A percentile compares a stretch with the other conserved stretches of the same genome.
Evolutionary conservation across 2,329 filamentous ascomycete genomes (phyloP).

Genomic region (Cryphonectria carpinicola): DNA sequence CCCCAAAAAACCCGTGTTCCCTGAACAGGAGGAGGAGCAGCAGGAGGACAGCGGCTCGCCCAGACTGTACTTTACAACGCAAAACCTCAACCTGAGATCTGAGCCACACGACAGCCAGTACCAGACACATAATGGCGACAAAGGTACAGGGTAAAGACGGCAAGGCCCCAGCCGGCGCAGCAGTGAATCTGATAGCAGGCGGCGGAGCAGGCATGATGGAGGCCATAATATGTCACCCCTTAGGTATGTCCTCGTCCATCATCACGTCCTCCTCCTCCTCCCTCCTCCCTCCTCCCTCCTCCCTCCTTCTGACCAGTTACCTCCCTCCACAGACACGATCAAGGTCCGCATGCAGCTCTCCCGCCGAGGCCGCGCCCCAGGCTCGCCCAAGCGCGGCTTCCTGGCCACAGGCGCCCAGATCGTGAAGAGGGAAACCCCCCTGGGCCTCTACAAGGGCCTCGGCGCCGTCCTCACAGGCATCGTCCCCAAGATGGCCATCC

Average conservation of each 20-base stretch:
- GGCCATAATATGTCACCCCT: conserved; percentile 90
- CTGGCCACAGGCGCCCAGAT: conserved; percentile 84
- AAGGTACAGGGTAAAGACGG: conserved; percentile 50
- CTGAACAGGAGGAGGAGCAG: background rate
- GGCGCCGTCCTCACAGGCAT: conserved; percentile 96
- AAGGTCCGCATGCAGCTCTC: conserved; percentile 99
- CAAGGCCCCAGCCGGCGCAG: conserved; percentile 81
- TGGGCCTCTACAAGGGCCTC: conserved; percentile 97
- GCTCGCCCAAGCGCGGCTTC: conserved; percentile 86
- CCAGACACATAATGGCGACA: conserved; percentile 42
- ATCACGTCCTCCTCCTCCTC: conserved; percentile 3
- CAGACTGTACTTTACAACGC: background rate
- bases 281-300: background rate
- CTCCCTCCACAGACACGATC: conserved; percentile 73
- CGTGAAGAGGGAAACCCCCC: conserved; percentile 83
- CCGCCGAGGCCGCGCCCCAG: conserved; percentile 78
- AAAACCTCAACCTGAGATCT: background rate
- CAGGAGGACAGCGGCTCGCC: background rate
- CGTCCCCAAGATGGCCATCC: conserved; percentile 98
- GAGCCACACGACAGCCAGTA: conserved; percentile 35
- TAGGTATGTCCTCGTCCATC: conserved; percentile 61
- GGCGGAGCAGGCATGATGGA: conserved; percentile 99
- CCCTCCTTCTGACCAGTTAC: conserved; percentile 30
- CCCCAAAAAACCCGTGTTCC: background rate
- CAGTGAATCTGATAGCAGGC: conserved; percentile 87